Evolutionary conservation across 257 asterid species (phyloP).

Genomic region (Solanum medicagineum): DNA sequence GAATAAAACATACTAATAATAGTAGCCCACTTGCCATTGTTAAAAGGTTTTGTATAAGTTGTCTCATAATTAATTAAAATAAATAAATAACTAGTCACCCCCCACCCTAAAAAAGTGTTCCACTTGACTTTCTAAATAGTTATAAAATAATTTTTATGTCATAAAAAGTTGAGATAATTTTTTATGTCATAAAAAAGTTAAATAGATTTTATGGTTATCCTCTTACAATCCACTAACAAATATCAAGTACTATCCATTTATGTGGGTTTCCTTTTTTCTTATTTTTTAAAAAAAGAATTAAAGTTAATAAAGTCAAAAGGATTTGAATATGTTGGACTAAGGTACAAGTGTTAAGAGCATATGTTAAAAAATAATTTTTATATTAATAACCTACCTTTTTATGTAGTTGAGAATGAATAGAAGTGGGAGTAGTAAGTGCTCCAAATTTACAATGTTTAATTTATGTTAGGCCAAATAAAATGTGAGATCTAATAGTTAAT

Average conservation of each 20-base stretch:
- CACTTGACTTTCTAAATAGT: not conserved
- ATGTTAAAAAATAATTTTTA: not conserved
- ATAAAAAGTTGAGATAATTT: not conserved
- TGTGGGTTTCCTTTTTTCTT: not conserved
- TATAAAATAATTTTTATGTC: not conserved
- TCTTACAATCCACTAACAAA: not conserved
- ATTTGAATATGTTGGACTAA: not conserved
- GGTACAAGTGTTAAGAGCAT: not conserved
- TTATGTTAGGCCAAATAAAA: not conserved
- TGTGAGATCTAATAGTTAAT: not conserved
- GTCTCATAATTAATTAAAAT: not conserved
- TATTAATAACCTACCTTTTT: not conserved
- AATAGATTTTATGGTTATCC: not conserved
- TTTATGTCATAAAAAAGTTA: not conserved
- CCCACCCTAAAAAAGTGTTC: not conserved
- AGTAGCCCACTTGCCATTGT: not conserved
- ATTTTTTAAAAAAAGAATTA: not conserved
- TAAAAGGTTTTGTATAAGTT: not conserved
- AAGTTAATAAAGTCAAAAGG: not conserved
- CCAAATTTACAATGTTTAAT: not conserved
- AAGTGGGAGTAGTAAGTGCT: not conserved
- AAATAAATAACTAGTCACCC: not conserved
- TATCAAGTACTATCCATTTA: not conserved
- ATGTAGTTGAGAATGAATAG: conserved; percentile 1
- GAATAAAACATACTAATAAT: not conserved